Percentiles rank a stretch among this genome's conserved stretches.
phyloP scores from a whole-genome alignment of 108 stramenopile species.

The Skeletonema tropicum region DNA sequence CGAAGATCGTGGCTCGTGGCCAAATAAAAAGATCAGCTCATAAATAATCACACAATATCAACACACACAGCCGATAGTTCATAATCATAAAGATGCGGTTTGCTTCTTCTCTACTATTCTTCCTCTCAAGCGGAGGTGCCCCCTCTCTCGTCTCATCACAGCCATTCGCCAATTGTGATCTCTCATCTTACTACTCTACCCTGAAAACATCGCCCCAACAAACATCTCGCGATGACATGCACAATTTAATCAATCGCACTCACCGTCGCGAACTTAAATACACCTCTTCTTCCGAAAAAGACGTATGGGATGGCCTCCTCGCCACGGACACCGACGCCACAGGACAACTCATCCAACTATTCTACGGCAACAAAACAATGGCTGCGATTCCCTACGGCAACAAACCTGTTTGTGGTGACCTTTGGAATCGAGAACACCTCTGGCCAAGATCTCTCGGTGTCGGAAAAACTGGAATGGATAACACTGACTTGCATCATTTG shows the following conservation, averaged over 20 bases:
- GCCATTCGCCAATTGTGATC: constrained; percentile 16
- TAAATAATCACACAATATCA: too few relatives aligned
- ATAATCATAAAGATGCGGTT: neutral
- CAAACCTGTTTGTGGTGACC: constrained; percentile 36
- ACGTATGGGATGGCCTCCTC: constrained; percentile 71
- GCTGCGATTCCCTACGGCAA: constrained; percentile 29
- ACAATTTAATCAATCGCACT: constrained; percentile 40
- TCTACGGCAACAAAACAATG: constrained; percentile 44
- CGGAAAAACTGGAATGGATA: constrained; percentile 4
- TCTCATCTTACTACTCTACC: constrained; percentile 27
- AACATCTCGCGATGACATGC: constrained; percentile 24
- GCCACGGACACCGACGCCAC: constrained; percentile 54
- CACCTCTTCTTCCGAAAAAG: constrained; percentile 41
- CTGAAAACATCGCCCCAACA: neutral
- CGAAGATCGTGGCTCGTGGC: too few relatives aligned
- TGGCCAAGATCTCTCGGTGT: constrained; percentile 55
- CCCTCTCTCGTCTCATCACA: constrained; percentile 4
- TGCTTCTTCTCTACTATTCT: neutral
- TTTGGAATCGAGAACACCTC: constrained; percentile 85
- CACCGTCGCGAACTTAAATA: constrained; percentile 60
- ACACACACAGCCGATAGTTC: too few relatives aligned
- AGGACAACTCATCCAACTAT: constrained; percentile 40
- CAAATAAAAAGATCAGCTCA: too few relatives aligned
- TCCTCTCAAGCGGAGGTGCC: neutral
- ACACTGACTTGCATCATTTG: constrained; percentile 73